Evolutionary conservation across 352 stramenopile species (phyloP), one percentile per base, ranked within the genome.

Genomic region (Phytopythium chamaehyphon): DNA sequence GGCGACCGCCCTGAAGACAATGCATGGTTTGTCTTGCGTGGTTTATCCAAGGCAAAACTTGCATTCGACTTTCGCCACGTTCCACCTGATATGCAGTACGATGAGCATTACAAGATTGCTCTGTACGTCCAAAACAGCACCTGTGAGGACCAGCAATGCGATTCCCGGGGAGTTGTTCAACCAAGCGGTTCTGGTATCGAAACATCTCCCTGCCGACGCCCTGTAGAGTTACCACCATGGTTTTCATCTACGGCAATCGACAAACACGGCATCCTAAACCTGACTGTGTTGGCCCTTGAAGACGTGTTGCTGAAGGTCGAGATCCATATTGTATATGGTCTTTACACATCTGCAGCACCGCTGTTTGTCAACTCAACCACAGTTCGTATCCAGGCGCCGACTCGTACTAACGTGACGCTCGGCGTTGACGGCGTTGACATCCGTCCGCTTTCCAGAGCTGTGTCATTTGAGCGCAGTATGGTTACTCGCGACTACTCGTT

Each of bases 71-170:
- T 98, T 46, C 72, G 76, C 18, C 90, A 98, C 49, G 57, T 99
- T 12, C 93, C 96, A 11, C 59, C 56, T 0, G 71, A 96, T 48
- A 66, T 99, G 47, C 62, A 95, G 14, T 99, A 98, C 62, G 79
- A 96, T 48, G 88, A 98, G 62, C 95, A 99, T 69, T 98, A 90
- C 69, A 94, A 89, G 21, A 72, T 99, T 54, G 93, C 91, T n/a
- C 82, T 99, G 23, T 98, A 97, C 49, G 84, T 98, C 0, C 77
- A 81, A 35, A 97, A 97, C 54, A 98, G 87, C 26, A 84, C 90
- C 48, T 98, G 93, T 61, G 65, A 95, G 47, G 85, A 95, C 47
- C 73, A 90, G 48, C 80, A 65, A 21, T 98, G 95, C 42, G 75
- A 92, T 57, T 59, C 64, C 1, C 73, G 72, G 18, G 62, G 78